These are phyloP conservation scores for Castanospermum australe DNA, from an alignment of 306 rosid species.

Conservation along the genomic window DNA sequence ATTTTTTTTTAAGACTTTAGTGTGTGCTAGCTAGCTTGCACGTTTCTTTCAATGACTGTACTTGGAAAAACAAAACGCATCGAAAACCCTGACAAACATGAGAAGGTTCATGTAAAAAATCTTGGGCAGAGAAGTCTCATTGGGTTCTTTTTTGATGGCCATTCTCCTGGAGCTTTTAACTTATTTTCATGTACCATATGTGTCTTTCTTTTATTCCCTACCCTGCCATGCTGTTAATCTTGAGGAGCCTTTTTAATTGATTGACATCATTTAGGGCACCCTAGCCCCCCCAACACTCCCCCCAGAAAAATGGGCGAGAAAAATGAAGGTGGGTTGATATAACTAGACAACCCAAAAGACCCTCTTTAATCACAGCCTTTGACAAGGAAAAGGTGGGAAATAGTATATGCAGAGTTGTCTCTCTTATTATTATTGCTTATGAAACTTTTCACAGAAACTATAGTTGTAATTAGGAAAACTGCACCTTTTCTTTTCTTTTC, in stretches of 20 bases:
- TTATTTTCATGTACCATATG: background rate
- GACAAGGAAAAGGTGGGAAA: constrained; percentile 20
- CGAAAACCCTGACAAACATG: constrained; percentile 32
- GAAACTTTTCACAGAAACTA: background rate
- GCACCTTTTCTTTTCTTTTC: background rate
- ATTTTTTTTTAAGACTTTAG: background rate
- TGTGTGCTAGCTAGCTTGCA: constrained; percentile 34
- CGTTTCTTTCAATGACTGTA: constrained; percentile 20
- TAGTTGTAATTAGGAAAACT: background rate
- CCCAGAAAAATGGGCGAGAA: background rate
- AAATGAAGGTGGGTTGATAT: constrained; percentile 10
- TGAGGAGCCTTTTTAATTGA: constrained; percentile 29
- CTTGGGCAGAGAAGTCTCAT: constrained; percentile 32
- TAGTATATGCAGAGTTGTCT: background rate
- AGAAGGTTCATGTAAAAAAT: constrained; percentile 36
- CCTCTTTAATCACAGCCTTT: constrained; percentile 26
- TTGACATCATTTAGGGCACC: constrained; percentile 36
- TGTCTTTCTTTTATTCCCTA: constrained; percentile 17
- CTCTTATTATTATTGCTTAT: background rate
- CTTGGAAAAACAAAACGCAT: constrained; percentile 25
- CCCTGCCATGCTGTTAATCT: constrained; percentile 3
- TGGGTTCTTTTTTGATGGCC: constrained; percentile 28
- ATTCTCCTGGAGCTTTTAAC: constrained; percentile 10
- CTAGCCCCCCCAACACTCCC: constrained; percentile 31
- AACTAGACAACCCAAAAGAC: background rate